Conservation (phyloP, 805 yeast genomes). For the Zygotorulaspora florentina region DNA sequence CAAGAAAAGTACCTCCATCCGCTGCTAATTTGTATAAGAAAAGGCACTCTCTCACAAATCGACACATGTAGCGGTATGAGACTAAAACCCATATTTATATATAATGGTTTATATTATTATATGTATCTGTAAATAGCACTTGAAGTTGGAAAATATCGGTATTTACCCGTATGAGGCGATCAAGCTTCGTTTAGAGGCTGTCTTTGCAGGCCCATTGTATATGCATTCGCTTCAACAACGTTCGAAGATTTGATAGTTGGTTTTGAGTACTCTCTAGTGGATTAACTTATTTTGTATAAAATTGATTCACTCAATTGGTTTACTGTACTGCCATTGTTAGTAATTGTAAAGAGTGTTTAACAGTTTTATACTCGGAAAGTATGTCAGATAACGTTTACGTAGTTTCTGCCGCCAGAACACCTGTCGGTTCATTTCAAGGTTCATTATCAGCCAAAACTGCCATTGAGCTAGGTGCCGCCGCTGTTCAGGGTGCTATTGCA, state of each 20-base stretch:
- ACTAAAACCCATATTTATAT: not conserved
- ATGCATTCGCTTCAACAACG: not conserved
- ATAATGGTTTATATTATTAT: not conserved
- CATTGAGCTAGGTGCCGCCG: conserved; percentile 86
- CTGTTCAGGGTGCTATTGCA: conserved; percentile 82
- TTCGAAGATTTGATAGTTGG: not conserved
- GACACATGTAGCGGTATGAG: not conserved
- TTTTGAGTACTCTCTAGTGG: no score
- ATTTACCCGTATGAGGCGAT: not conserved
- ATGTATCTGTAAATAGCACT: not conserved
- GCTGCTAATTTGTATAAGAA: conserved; percentile 5
- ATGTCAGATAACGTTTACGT: conserved; percentile 65
- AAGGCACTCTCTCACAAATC: not conserved
- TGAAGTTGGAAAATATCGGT: not conserved
- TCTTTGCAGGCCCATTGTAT: not conserved
- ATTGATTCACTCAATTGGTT: no score
- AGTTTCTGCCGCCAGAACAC: conserved; percentile 90
- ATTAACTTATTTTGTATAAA: no score
- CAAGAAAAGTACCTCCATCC: conserved; percentile 9
- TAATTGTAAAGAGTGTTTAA: no score
- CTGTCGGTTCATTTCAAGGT: conserved; percentile 94
- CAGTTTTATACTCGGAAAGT: not conserved
- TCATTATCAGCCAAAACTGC: conserved; percentile 66
- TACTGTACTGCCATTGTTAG: no score
- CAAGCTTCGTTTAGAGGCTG: not conserved